A percentile compares a stretch with the other conserved stretches of the same genome.
Evolutionary conservation across 164 flowering plant species (phyloP).

Genomic region (Taxillus chinensis): DNA sequence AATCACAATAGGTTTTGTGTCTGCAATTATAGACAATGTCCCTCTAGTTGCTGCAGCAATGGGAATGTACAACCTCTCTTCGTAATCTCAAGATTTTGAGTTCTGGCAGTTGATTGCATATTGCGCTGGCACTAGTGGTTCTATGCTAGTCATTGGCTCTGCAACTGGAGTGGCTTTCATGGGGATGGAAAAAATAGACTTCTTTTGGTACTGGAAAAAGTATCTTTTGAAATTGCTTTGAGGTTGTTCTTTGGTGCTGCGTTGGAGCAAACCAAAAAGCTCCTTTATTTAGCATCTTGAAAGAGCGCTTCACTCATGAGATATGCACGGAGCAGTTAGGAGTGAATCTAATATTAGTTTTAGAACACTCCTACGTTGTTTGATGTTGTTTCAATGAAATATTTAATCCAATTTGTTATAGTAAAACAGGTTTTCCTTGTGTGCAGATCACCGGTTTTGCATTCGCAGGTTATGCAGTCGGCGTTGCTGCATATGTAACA

Average conservation of each 20-base stretch:
- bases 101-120: constrained; percentile 91
- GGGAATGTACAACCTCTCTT: constrained; percentile 90
- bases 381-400: too few species aligned
- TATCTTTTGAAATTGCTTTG: constrained; percentile 12
- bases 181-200: constrained; percentile 97
- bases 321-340: too few species aligned
- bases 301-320: too few species aligned
- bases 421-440: constrained; percentile 3
- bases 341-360: too few species aligned
- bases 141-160: constrained; percentile 91
- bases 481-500: constrained; percentile 75
- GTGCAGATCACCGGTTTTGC: constrained; percentile 93
- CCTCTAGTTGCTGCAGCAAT: constrained; percentile 94
- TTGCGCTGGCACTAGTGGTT: constrained; percentile 97
- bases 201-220: constrained; percentile 96
- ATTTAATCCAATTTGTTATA: not conserved
- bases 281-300: too few species aligned
- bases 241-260: too few species aligned
- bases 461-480: constrained; percentile 91
- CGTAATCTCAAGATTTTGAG: constrained; percentile 64
- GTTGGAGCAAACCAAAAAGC: too few species aligned
- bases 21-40: constrained; percentile 91
- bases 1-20: constrained; percentile 75
- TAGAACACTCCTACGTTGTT: too few species aligned
- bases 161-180: constrained; percentile 97